phyloP scores from a whole-genome alignment of 352 stramenopile genomes.

The Phytopythium cucurbitacearum region DNA sequence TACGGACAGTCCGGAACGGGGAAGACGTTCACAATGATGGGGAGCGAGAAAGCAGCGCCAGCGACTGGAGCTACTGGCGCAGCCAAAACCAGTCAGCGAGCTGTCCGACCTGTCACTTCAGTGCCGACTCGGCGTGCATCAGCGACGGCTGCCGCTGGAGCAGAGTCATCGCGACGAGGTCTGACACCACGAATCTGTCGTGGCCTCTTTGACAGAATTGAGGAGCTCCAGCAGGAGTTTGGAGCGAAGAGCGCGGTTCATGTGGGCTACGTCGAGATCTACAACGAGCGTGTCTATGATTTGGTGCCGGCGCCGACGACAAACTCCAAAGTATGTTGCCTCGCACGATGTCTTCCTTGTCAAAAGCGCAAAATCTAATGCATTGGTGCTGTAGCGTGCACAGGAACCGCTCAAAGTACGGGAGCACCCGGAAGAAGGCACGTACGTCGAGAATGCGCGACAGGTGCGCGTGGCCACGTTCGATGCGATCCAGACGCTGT shows the following conservation, averaged over 20 bases:
- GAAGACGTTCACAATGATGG: conserved; percentile 77
- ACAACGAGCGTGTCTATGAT: conserved; percentile 74
- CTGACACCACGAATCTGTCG: conserved; percentile 63
- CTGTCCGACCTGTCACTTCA: neutral
- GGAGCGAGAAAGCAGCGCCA: conserved; percentile 12
- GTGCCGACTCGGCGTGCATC: neutral
- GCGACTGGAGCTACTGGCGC: neutral
- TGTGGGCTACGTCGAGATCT: conserved; percentile 83
- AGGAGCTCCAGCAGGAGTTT: conserved; percentile 14
- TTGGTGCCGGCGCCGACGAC: conserved; percentile 26
- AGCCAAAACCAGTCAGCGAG: too few relatives aligned
- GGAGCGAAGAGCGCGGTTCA: conserved; percentile 27
- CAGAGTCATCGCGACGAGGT: conserved; percentile 14
- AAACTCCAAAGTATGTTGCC: conserved; percentile 16
- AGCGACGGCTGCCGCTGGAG: neutral
- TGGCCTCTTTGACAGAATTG: conserved; percentile 50
- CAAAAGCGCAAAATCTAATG: neutral
- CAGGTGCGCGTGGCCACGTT: conserved; percentile 42
- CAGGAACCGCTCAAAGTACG: conserved; percentile 56
- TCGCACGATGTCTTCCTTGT: neutral
- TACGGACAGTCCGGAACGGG: conserved; percentile 70
- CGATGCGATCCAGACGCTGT: conserved; percentile 43
- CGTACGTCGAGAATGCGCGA: conserved; percentile 58
- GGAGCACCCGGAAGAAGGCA: conserved; percentile 64
- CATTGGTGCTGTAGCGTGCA: conserved; percentile 16